phyloP scores from a whole-genome alignment of 179 eudicot genomes.

The Corrigiola litoralis region DNA sequence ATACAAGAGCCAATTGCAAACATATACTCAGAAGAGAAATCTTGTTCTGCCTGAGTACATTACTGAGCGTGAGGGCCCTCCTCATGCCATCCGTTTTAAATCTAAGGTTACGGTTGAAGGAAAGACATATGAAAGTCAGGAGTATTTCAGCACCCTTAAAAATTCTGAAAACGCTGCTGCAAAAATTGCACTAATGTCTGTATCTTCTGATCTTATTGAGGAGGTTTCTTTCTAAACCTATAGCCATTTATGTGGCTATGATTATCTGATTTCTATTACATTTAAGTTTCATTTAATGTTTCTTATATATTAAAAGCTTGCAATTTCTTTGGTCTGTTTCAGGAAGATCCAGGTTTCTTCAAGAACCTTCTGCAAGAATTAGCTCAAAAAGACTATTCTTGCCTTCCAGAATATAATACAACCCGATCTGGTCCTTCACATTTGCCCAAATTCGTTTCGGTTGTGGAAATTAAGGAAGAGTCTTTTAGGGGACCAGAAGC shows the following conservation, averaged over 20 bases:
- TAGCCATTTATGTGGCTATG: background rate
- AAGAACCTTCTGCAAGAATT: conserved; percentile 70
- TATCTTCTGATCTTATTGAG: conserved; percentile 36
- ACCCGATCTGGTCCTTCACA: conserved; percentile 55
- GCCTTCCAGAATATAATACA: conserved; percentile 53
- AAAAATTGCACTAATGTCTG: conserved; percentile 49
- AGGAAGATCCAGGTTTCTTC: conserved; percentile 58
- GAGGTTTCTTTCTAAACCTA: conserved; percentile 39
- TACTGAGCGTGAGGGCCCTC: conserved; percentile 65
- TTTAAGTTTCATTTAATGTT: background rate
- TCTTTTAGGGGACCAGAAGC: conserved; percentile 53
- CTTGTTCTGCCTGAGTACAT: conserved; percentile 52
- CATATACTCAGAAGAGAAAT: conserved; percentile 62
- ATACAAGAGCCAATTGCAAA: conserved; percentile 65
- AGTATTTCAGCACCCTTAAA: conserved; percentile 50
- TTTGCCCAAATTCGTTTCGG: conserved; percentile 48
- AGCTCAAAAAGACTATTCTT: conserved; percentile 46
- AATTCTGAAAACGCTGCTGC: conserved; percentile 93
- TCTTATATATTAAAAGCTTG: background rate
- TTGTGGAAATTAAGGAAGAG: conserved; percentile 41
- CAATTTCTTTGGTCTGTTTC: conserved; percentile 12
- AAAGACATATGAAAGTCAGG: conserved; percentile 40
- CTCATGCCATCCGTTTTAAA: conserved; percentile 64
- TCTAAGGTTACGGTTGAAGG: conserved; percentile 55
- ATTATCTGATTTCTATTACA: too few relatives aligned